Evolutionary conservation across 2,329 filamentous ascomycete species (phyloP).

Genomic region (Phaeosphaeria sp.): DNA sequence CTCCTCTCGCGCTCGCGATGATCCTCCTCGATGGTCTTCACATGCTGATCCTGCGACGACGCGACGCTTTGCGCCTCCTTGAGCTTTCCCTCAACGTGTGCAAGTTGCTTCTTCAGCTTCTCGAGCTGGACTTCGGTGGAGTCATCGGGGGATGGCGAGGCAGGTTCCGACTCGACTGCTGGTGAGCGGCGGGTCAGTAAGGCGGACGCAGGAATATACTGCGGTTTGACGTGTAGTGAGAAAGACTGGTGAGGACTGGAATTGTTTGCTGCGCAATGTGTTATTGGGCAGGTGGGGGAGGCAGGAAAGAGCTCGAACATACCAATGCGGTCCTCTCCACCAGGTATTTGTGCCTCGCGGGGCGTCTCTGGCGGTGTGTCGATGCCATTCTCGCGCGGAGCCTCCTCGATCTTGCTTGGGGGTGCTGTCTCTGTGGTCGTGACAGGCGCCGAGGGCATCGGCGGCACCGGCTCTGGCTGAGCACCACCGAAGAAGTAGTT

Average conservation of each 20-base stretch:
- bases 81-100: conserved; percentile 38
- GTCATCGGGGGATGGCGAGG: conserved; percentile 39
- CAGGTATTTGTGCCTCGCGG: conserved; percentile 20
- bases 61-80: conserved; percentile 43
- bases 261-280: conserved; percentile 18
- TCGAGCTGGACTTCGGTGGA: conserved; percentile 37
- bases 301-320: conserved; percentile 13
- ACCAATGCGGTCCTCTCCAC: conserved; percentile 24
- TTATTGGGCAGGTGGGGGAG: conserved; percentile 32
- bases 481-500: conserved; percentile 49
- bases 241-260: conserved; percentile 20
- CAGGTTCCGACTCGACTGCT: conserved; percentile 21
- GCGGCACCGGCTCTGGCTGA: conserved; percentile 27
- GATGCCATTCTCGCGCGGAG: conserved; percentile 30
- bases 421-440: conserved; percentile 31
- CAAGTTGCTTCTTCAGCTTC: conserved; percentile 43
- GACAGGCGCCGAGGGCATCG: conserved; percentile 36
- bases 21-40: conserved; percentile 41
- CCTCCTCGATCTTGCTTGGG: conserved; percentile 26
- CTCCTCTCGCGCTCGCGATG: conserved; percentile 40
- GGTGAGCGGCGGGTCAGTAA: conserved; percentile 30
- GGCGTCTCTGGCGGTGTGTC: conserved; percentile 46
- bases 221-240: conserved; percentile 24
- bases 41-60: conserved; percentile 35
- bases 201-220: conserved; percentile 21